Conservation (phyloP, 805 yeast genomes). For the Monosporozyma solicola region DNA sequence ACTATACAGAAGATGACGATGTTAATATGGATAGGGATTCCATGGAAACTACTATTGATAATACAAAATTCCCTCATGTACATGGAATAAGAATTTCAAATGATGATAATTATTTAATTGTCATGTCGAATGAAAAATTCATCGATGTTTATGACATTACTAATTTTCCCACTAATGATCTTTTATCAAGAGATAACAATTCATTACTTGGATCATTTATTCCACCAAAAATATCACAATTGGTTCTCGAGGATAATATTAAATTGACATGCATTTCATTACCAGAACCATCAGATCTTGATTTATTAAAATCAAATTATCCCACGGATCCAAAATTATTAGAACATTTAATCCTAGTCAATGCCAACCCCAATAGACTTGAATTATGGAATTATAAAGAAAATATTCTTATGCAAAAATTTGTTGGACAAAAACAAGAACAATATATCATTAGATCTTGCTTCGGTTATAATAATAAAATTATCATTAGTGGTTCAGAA, state of each 20-base stretch:
- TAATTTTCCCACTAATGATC: slow-evolving; percentile 16
- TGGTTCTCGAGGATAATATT: slow-evolving; percentile 42
- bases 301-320: slow-evolving; percentile 5
- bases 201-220: slow-evolving; percentile 12
- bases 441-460: slow-evolving; percentile 65
- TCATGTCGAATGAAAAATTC: slow-evolving; percentile 55
- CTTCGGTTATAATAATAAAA: slow-evolving; percentile 62
- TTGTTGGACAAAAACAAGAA: slow-evolving; percentile 63
- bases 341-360: slow-evolving; percentile 42
- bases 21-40: neutral
- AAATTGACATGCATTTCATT: slow-evolving; percentile 53
- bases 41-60: neutral
- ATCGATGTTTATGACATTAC: slow-evolving; percentile 51
- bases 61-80: slow-evolving; percentile 35
- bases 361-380: slow-evolving; percentile 63
- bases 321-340: neutral
- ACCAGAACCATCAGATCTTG: slow-evolving; percentile 26
- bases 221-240: slow-evolving; percentile 33
- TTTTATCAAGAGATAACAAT: slow-evolving; percentile 1
- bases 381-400: slow-evolving; percentile 71
- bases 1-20: neutral
- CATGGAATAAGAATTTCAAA: slow-evolving; percentile 61
- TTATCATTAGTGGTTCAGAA: slow-evolving; percentile 74
- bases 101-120: slow-evolving; percentile 52
- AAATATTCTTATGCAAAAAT: slow-evolving; percentile 51